Evolutionary conservation across 352 stramenopile species (phyloP).

Genomic region (Globisporangium cederbergense): DNA sequence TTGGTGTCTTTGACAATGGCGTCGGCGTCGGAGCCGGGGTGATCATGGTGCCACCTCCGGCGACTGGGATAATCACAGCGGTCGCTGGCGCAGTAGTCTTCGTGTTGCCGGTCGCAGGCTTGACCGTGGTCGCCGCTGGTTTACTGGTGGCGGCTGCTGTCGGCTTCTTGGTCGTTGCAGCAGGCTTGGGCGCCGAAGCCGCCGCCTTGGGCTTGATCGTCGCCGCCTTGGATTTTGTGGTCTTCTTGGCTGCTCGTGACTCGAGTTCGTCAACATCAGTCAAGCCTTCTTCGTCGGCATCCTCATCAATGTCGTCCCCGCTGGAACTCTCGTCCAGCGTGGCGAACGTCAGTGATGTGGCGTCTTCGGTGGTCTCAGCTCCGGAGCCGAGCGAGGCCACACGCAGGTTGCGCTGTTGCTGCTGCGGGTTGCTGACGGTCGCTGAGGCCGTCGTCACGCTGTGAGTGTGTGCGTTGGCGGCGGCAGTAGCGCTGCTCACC

Average conservation of each 20-base stretch:
- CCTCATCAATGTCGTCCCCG: background rate
- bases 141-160: background rate
- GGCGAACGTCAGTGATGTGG: background rate
- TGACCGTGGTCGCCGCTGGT: background rate
- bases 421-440: background rate
- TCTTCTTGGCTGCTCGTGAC: background rate
- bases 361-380: background rate
- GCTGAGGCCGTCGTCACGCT: background rate
- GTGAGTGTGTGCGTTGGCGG: background rate
- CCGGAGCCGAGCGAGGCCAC: background rate
- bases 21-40: background rate
- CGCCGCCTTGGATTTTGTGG: background rate
- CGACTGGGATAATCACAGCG: background rate
- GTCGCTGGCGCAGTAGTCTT: background rate
- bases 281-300: background rate
- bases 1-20: background rate
- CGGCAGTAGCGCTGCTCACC: background rate
- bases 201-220: background rate
- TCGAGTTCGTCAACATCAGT: background rate
- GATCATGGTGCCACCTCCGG: background rate
- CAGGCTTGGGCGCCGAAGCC: background rate
- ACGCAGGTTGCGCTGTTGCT: constrained; percentile 2
- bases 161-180: background rate
- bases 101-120: background rate
- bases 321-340: background rate